phyloP scores from a whole-genome alignment of 352 stramenopile species.

The Phytophthora melonis region DNA sequence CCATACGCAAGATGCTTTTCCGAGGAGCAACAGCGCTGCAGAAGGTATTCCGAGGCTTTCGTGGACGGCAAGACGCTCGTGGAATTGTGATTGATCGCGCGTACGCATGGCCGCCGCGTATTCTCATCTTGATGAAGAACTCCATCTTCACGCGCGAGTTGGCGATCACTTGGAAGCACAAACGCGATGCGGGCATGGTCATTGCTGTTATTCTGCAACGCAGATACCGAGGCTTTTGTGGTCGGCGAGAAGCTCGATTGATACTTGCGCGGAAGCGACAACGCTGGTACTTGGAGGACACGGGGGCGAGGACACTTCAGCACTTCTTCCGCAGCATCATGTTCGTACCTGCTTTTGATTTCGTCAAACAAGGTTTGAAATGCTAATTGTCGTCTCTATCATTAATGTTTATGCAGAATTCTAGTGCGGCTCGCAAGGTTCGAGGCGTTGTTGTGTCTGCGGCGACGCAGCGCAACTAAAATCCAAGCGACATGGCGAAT shows the following conservation, averaged over 20 bases:
- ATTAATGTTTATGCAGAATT: constrained; percentile 46
- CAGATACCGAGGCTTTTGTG: constrained; percentile 59
- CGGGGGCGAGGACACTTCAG: constrained; percentile 57
- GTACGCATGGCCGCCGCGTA: constrained; percentile 51
- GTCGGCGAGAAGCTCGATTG: constrained; percentile 46
- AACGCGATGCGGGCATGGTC: constrained; percentile 53
- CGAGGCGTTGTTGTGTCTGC: constrained; percentile 43
- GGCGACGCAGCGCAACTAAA: constrained; percentile 48
- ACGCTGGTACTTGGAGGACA: constrained; percentile 49
- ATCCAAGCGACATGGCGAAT: constrained; percentile 86
- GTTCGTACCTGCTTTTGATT: constrained; percentile 43
- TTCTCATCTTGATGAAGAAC: constrained; percentile 55
- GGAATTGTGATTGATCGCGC: constrained; percentile 48
- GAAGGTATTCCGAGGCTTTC: constrained; percentile 59
- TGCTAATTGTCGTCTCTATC: constrained; percentile 1
- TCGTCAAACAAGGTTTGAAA: background rate
- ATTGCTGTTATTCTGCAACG: constrained; percentile 55
- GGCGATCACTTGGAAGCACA: constrained; percentile 65
- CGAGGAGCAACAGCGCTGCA: constrained; percentile 59
- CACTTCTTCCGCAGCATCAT: constrained; percentile 84
- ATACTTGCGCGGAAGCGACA: constrained; percentile 42
- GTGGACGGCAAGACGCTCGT: constrained; percentile 46
- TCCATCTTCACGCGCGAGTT: constrained; percentile 70
- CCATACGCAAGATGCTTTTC: constrained; percentile 48
- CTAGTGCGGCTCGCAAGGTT: constrained; percentile 60